Percentiles rank a stretch among this genome's conserved stretches.
phyloP scores from a whole-genome alignment of 805 yeast species.

The Lachancea lanzarotensis region DNA sequence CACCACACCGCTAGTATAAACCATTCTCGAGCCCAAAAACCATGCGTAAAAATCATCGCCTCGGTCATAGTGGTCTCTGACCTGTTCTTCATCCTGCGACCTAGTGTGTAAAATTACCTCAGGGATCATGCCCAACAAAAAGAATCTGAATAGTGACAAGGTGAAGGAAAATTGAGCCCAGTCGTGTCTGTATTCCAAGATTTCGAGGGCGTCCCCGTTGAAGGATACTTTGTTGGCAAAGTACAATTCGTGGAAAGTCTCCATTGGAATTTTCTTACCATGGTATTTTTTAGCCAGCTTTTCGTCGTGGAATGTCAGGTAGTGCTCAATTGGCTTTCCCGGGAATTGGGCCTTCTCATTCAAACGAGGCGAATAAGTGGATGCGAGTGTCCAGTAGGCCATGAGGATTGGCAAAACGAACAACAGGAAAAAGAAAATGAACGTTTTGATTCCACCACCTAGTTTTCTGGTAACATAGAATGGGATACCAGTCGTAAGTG shows the following conservation, averaged over 20 bases:
- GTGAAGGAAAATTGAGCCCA: constrained; percentile 85
- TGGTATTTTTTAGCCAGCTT: constrained; percentile 60
- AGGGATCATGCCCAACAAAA: constrained; percentile 82
- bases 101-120: constrained; percentile 88
- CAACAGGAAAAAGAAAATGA: constrained; percentile 50
- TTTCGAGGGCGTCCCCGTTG: constrained; percentile 82
- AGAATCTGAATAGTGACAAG: constrained; percentile 64
- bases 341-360: constrained; percentile 74
- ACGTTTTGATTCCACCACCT: constrained; percentile 65
- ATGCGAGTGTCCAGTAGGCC: constrained; percentile 75
- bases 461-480: constrained; percentile 54
- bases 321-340: constrained; percentile 67
- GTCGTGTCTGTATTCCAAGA: constrained; percentile 82
- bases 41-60: constrained; percentile 93
- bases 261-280: constrained; percentile 83
- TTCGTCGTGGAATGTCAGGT: constrained; percentile 74
- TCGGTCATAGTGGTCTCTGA: constrained; percentile 90
- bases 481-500: constrained; percentile 52
- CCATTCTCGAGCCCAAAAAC: constrained; percentile 93
- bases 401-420: constrained; percentile 63
- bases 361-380: constrained; percentile 73
- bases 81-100: constrained; percentile 95
- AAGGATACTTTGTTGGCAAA: constrained; percentile 78
- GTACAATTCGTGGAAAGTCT: constrained; percentile 83
- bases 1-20: constrained; percentile 83